phyloP scores from a whole-genome alignment of 768 basidiomycete genomes.

The Tylopilus sp. region DNA sequence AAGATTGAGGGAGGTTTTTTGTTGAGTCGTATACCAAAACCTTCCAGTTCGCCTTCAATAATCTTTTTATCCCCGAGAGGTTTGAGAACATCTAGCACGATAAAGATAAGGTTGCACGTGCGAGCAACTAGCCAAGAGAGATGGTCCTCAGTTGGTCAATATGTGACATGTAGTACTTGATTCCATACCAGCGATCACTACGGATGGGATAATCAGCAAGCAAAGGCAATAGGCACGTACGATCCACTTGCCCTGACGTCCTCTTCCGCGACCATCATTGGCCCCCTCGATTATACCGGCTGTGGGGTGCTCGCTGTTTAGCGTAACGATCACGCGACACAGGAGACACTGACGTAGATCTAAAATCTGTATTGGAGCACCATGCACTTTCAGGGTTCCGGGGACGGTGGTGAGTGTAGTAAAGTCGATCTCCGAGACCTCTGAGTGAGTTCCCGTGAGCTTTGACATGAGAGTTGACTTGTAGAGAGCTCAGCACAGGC shows the following conservation, averaged over 20 bases:
- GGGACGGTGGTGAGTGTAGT: conserved; percentile 95
- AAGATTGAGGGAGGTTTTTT: conserved; percentile 87
- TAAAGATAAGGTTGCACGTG: conserved; percentile 98
- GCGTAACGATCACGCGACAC: neutral
- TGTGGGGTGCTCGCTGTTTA: conserved; percentile 36
- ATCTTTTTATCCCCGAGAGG: conserved; percentile 94
- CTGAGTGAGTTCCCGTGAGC: conserved; percentile 93
- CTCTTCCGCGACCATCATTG: conserved; percentile 92
- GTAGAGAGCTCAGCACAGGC: conserved; percentile 1
- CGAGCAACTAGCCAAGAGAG: conserved; percentile 67
- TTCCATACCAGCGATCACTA: conserved; percentile 73
- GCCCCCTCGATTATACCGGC: conserved; percentile 99
- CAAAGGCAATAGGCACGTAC: conserved; percentile 16
- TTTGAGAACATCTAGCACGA: conserved; percentile 96
- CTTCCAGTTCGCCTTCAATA: conserved; percentile 91
- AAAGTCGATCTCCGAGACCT: conserved; percentile 95
- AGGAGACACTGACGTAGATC: conserved; percentile 68
- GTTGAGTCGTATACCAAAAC: conserved; percentile 96
- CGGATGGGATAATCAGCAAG: conserved; percentile 3
- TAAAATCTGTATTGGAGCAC: conserved; percentile 93
- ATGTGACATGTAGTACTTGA: conserved; percentile 5
- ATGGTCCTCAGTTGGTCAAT: neutral
- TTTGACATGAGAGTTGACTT: conserved; percentile 95
- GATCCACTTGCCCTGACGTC: conserved; percentile 73
- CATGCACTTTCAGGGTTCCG: conserved; percentile 91